Evolutionary conservation across 495 filamentous ascomycete species (phyloP), one percentile per base, ranked within the genome.

Genomic region (Aspergillus saccharolyticus): DNA sequence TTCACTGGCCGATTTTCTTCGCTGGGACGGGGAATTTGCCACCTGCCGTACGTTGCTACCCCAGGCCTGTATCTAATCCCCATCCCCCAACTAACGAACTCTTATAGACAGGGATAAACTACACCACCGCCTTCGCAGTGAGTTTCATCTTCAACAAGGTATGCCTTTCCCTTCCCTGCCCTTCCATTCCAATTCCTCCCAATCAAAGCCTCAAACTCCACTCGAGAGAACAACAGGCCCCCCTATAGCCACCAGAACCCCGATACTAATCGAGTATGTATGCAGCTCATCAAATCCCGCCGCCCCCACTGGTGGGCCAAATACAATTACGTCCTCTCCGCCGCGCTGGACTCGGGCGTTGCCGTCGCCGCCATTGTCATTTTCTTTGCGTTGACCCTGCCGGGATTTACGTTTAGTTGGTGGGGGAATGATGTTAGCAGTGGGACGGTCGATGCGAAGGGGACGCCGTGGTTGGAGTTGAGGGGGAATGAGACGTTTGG

Each of bases 141-240:
- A 93, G 89, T 71, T 90, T 84, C 58, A 56, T 90, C 8, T 95
- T 95, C 66, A 96, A 95, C 65, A 85, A 88, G 60, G 66, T 85
- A 43, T 42, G 33, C 33, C 4, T 28, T 28, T 4, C 25, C 25
- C 9, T 28, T 28, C 25, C 25, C 25, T 9, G 9, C 25, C 25
- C 9, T 9, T 28, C 9, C 25, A 28, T 28, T 9, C 3, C 25
- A 9, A 4, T 28, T 4, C 9, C 9, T 9, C 25, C 25, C 25
- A 28, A 9, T 9, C 4, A 3, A 28, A 28, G 9, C 25, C 25
- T 3, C 25, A 28, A n/a, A n/a, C n/a, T n/a, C n/a, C n/a, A n/a
- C n/a, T n/a, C n/a, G n/a, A n/a, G n/a, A n/a, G n/a, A n/a, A n/a
- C n/a, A n/a, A n/a, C n/a, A n/a, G n/a, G n/a, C 4, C 25, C 10